Conservation (phyloP, 805 yeast genomes). For the Barnettozyma californica region DNA sequence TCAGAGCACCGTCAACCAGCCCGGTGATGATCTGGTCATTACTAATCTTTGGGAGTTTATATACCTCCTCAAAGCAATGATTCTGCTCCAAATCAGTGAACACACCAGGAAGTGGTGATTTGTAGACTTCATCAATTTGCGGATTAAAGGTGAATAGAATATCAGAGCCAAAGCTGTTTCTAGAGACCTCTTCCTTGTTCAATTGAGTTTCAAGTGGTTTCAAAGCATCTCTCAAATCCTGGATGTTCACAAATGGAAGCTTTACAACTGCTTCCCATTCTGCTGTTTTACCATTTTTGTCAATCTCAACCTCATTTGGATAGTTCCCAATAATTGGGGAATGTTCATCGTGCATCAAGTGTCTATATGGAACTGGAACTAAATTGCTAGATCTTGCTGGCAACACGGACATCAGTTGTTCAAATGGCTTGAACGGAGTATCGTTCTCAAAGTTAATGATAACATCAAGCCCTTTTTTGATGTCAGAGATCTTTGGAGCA, state of each 20-base stretch:
- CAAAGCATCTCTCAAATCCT: conserved; percentile 68
- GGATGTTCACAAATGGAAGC: conserved; percentile 85
- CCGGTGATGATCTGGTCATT: conserved; percentile 43
- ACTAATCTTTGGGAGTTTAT: conserved; percentile 43
- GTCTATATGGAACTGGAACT: conserved; percentile 73
- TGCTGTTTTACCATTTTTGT: conserved; percentile 90
- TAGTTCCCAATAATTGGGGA: conserved; percentile 93
- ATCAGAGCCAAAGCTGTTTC: conserved; percentile 75
- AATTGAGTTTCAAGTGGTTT: conserved; percentile 56
- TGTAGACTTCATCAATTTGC: conserved; percentile 59
- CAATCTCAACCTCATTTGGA: conserved; percentile 82
- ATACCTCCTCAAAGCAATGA: conserved; percentile 65
- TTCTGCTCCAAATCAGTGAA: conserved; percentile 77
- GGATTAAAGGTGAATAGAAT: conserved; percentile 70
- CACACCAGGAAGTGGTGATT: conserved; percentile 71
- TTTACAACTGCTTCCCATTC: conserved; percentile 98
- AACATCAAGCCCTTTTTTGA: conserved; percentile 63
- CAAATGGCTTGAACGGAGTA: conserved; percentile 83
- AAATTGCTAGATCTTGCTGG: conserved; percentile 85
- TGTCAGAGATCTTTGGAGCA: conserved; percentile 90
- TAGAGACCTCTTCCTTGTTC: conserved; percentile 59
- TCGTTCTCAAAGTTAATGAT: conserved; percentile 62
- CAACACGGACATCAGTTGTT: conserved; percentile 94
- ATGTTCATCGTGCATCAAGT: conserved; percentile 75
- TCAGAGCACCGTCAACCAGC: conserved; percentile 56